These are phyloP conservation scores for Pythium aquatile DNA, from an alignment of 352 stramenopile genomes.

Conservation along the genomic window DNA sequence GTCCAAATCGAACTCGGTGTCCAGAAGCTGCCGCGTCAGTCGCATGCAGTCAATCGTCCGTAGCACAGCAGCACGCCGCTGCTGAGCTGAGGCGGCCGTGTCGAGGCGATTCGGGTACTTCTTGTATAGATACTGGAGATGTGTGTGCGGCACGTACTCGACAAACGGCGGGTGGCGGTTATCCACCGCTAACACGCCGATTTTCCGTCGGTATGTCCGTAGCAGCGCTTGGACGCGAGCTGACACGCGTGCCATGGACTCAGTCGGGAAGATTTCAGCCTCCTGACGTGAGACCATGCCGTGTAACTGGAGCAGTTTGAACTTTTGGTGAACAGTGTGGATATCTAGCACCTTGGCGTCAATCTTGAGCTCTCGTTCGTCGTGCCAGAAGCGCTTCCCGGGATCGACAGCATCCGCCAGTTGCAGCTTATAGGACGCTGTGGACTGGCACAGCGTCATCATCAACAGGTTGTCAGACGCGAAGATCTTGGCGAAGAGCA, in stretches of 20 bases:
- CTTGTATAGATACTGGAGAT: constrained; percentile 70
- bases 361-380: constrained; percentile 42
- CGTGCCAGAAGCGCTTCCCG: constrained; percentile 41
- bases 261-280: constrained; percentile 38
- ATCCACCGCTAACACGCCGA: constrained; percentile 19
- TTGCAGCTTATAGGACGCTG: constrained; percentile 45
- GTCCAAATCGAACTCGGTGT: constrained; percentile 47
- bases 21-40: constrained; percentile 42
- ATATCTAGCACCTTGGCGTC: constrained; percentile 48
- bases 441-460: constrained; percentile 45
- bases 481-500: constrained; percentile 48
- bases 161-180: constrained; percentile 39
- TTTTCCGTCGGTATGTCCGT: constrained; percentile 30
- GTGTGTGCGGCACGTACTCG: constrained; percentile 40
- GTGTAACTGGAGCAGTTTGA: constrained; percentile 41
- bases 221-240: constrained; percentile 49
- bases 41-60: constrained; percentile 62
- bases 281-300: constrained; percentile 40
- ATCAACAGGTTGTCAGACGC: constrained; percentile 68
- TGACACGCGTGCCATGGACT: constrained; percentile 43
- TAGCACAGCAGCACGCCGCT: constrained; percentile 46
- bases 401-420: constrained; percentile 62
- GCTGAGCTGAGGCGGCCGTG: constrained; percentile 31
- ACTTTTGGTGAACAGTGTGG: constrained; percentile 50
- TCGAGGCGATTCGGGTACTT: constrained; percentile 57